Base-by-base conservation (phyloP, 768 basidiomycete genomes). In the Fomitopsis serialis region DNA sequence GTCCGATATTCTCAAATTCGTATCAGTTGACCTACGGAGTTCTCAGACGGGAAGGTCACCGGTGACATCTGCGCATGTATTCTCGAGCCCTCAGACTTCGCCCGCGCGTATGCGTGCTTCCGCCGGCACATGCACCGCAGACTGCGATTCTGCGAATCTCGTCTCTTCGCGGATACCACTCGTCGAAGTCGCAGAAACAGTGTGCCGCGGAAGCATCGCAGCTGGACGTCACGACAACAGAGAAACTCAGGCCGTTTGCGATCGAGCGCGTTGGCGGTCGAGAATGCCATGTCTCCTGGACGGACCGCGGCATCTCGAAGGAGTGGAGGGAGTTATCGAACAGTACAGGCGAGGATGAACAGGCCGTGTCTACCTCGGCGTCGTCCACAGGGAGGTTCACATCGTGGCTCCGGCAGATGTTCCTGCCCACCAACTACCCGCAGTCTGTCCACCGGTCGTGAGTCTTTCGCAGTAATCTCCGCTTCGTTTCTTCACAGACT, bases 341-440 rank as follows among this genome's bases (percentile, higher is more conserved):
- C 57, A 7, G 35, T 32, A 12, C 37, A 25, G 23, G 50, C 47
- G 50, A n/a, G 15, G 52, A 52, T 37, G 45, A 45, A 37, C 46
- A 43, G 22, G 50, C 52, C 19, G 29, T 43, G 0, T 49, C 58
- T 2, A 58, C 56, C 5, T 59, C 50, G 22, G 42, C 25, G n/a
- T 58, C 63, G 12, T n/a, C 43, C 24, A 42, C 55, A 1, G 59
- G 65, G 9, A 52, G 58, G n/a, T 45, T 64, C 12, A 52, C 55
- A 15, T 59, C 63, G n/a, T 66, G 63, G 63, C 44, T 66, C 21
- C 49, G 60, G 29, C 63, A 66, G 45, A 66, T 64, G 63, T 63
- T 66, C 59, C 48, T 66, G 11, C 65, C 65, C 11, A 66, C 65
- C n/a, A 66, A 64, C 52, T 66, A 63, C 48, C 65, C 65, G 1